Evolutionary conservation across 805 yeast species (phyloP), one percentile per base, ranked within the genome.

Genomic region (Starmerella davenportii): DNA sequence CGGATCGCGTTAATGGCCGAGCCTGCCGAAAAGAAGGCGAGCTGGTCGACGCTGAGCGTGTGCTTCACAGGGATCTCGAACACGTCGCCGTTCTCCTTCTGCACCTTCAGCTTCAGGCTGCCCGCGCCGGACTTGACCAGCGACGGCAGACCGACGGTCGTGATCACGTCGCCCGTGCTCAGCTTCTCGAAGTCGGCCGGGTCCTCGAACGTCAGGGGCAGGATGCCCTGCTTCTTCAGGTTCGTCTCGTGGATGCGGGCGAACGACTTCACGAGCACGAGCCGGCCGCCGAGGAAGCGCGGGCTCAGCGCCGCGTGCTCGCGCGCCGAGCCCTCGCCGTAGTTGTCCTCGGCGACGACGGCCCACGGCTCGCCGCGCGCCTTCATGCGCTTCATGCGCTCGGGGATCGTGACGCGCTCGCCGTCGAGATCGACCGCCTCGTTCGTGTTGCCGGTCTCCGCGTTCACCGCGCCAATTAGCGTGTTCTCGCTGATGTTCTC

Each of bases 291-390:
- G 34, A 90, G 68, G 66, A 80, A 90, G 61, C 92, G 72, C 40
- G 96, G 98, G 25, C 90, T 81, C 49, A 90, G 67, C 14, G 96
- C 96, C 34, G 98, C 98, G 55, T 87, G 98, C 60, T 87, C 98
- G 70, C 98, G 79, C 24, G 98, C 95, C 36, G 95, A 85, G 52
- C 98, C 98, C 66, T 87, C 98, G 63, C 98, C 98, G 55, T 87
- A 90, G 62, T 87, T 87, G 58, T 90, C 94, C 60, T 90, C 98
- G 39, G 95, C 96, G 47, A 90, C 78, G 34, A 90, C 95, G 48
- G 74, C 69, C 98, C 98, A 87, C 17, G 92, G 90, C 51, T 79
- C 70, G 15, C 61, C 50, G 44, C 81, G 90, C 37, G 73, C 65
- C 59, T 87, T 85, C 95, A 95, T 90, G 60, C 79, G 79, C 61